Evolutionary conservation across 768 basidiomycete genomes (phyloP).

Genomic region (Mycena latifolia): DNA sequence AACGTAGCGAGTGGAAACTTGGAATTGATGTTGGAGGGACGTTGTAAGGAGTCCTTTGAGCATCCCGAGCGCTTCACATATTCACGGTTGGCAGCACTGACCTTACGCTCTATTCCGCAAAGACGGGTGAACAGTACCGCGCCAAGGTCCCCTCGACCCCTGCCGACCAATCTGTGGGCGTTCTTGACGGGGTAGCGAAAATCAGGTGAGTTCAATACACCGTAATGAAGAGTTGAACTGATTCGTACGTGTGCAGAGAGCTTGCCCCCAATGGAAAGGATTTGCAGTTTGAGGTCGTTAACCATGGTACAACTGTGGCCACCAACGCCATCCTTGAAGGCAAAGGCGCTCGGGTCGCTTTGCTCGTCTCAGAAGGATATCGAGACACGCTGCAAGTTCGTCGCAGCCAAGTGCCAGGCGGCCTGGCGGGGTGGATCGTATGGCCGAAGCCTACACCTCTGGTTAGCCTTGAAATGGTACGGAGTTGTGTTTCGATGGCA

Average conservation of each 20-base stretch:
- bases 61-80: background rate
- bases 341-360: constrained; percentile 28
- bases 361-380: constrained; percentile 39
- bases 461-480: background rate
- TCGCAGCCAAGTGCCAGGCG: constrained; percentile 35
- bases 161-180: constrained; percentile 32
- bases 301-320: constrained; percentile 37
- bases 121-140: background rate
- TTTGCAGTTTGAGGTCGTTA: constrained; percentile 23
- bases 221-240: constrained; percentile 25
- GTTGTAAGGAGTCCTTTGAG: constrained; percentile 28
- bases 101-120: background rate
- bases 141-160: constrained; percentile 34
- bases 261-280: background rate
- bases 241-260: background rate
- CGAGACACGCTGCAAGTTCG: constrained; percentile 33
- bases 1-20: constrained; percentile 2
- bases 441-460: background rate
- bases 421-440: background rate
- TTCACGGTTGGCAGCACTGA: background rate
- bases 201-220: background rate
- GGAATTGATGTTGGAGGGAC: constrained; percentile 34
- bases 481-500: background rate
- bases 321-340: constrained; percentile 41
- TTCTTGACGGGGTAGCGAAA: constrained; percentile 5